These are phyloP conservation scores for Calonectria henricotiae DNA, from an alignment of 2,329 filamentous ascomycete species.

Conservation along the genomic window DNA sequence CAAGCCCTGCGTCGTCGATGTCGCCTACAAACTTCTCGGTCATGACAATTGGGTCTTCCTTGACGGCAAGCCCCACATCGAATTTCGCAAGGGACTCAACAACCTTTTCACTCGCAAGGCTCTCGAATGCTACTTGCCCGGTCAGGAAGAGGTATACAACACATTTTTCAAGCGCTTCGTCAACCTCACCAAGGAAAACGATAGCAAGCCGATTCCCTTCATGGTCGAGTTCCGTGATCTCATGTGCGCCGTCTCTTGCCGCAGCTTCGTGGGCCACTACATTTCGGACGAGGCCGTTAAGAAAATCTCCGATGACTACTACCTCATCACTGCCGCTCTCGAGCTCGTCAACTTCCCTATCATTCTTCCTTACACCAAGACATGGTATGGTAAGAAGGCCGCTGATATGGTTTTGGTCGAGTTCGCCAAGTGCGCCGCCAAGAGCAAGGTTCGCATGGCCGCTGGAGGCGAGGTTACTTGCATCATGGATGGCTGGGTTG, in stretches of 20 bases:
- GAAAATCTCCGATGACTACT: conserved; percentile 97
- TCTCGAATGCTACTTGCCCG: conserved; percentile 89
- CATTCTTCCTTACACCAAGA: conserved; percentile 94
- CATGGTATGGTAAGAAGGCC: conserved; percentile 97
- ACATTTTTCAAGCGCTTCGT: conserved; percentile 88
- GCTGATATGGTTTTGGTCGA: conserved; percentile 92
- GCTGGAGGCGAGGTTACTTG: conserved; percentile 89
- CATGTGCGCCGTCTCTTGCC: conserved; percentile 94
- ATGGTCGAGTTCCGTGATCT: conserved; percentile 95
- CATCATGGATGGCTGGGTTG: conserved; percentile 96
- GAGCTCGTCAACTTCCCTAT: conserved; percentile 99
- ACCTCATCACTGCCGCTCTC: conserved; percentile 93
- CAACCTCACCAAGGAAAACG: conserved; percentile 79
- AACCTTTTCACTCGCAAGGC: conserved; percentile 93
- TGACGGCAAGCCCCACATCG: conserved; percentile 94
- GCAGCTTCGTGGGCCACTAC: conserved; percentile 98
- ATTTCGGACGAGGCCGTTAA: conserved; percentile 92
- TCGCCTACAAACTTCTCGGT: conserved; percentile 93
- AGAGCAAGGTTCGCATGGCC: conserved; percentile 93
- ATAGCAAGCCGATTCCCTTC: conserved; percentile 85
- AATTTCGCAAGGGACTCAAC: conserved; percentile 97
- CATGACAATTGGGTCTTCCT: conserved; percentile 97
- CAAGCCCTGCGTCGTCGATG: conserved; percentile 97
- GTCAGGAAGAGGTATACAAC: conserved; percentile 93
- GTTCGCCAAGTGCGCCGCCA: conserved; percentile 92